Conservation (phyloP, 495 filamentous ascomycete species). For the Penicillium turbatum region DNA sequence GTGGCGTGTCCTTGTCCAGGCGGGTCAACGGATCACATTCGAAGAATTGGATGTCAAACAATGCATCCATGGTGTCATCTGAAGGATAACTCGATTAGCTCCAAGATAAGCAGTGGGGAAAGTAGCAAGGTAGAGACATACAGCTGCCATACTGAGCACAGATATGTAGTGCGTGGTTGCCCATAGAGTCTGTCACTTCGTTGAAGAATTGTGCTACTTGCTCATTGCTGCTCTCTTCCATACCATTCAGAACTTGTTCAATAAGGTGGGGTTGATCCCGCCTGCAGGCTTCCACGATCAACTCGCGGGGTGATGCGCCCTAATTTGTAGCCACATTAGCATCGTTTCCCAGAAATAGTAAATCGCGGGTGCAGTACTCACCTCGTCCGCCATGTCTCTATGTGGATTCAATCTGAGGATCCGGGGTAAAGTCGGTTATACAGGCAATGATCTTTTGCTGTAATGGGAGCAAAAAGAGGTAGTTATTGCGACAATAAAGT, state of each 20-base stretch:
- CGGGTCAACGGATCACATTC: conserved; percentile 88
- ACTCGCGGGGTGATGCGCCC: conserved; percentile 83
- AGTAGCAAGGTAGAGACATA: conserved; percentile 40
- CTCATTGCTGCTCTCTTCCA: conserved; percentile 45
- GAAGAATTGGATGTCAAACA: conserved; percentile 91
- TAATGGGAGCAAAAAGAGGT: not conserved
- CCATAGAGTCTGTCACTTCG: conserved; percentile 73
- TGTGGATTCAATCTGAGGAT: not conserved
- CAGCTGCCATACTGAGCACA: conserved; percentile 83
- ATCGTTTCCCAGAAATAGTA: not conserved
- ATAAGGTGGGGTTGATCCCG: conserved; percentile 88
- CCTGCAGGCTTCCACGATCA: conserved; percentile 87
- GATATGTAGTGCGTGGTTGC: conserved; percentile 83
- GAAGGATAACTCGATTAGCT: not conserved
- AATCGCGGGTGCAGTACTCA: conserved; percentile 17
- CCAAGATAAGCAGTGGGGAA: not conserved
- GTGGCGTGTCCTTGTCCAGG: conserved; percentile 79
- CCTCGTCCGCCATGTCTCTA: conserved; percentile 42
- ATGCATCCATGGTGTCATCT: conserved; percentile 86
- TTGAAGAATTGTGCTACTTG: conserved; percentile 73
- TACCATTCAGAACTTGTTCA: conserved; percentile 47
- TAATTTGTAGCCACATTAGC: conserved; percentile 33
- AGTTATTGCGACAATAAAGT: not conserved
- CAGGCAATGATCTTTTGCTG: not conserved
- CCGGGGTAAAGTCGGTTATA: not conserved